These are phyloP conservation scores for Endoconidiophora polonica DNA, from an alignment of 2,329 filamentous ascomycete genomes.

Conservation along the genomic window DNA sequence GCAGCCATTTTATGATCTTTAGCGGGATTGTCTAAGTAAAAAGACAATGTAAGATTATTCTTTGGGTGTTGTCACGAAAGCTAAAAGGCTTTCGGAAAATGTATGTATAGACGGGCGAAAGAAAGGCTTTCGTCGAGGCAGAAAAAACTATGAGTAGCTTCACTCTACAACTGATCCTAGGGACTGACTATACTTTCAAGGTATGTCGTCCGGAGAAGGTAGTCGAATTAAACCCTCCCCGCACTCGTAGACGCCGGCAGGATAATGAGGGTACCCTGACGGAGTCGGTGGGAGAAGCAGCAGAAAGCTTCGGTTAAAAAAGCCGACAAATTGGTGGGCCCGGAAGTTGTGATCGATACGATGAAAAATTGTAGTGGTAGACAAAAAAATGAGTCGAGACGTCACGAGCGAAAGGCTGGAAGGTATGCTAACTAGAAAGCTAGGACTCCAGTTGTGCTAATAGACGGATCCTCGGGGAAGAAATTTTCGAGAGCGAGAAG, in stretches of 20 bases:
- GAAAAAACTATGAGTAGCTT: neutral
- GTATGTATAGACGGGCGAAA: neutral
- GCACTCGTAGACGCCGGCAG: slow-evolving; percentile 11
- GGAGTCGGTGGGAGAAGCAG: slow-evolving; percentile 9
- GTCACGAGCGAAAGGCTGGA: slow-evolving; percentile 6
- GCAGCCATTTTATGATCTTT: slow-evolving; percentile 28
- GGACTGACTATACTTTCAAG: slow-evolving; percentile 1
- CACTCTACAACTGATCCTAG: neutral
- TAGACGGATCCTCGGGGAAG: slow-evolving; percentile 11
- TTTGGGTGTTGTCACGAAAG: too few relatives aligned
- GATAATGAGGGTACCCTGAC: slow-evolving; percentile 8
- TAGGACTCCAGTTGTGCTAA: slow-evolving; percentile 3
- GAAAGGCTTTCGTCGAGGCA: neutral
- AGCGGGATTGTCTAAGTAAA: neutral
- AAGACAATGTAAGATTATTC: neutral
- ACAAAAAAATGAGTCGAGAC: neutral
- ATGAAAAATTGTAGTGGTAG: neutral
- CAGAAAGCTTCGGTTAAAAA: slow-evolving; percentile 2
- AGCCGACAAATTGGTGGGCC: neutral
- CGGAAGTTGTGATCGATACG: neutral
- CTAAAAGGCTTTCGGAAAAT: too few relatives aligned
- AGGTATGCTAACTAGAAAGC: neutral
- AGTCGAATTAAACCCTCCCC: slow-evolving; percentile 12
- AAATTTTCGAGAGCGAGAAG: slow-evolving; percentile 12
- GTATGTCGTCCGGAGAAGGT: slow-evolving; percentile 6